Evolutionary conservation across 305 asterid genomes (phyloP).

Genomic region (Solanum aculeatissimum): DNA sequence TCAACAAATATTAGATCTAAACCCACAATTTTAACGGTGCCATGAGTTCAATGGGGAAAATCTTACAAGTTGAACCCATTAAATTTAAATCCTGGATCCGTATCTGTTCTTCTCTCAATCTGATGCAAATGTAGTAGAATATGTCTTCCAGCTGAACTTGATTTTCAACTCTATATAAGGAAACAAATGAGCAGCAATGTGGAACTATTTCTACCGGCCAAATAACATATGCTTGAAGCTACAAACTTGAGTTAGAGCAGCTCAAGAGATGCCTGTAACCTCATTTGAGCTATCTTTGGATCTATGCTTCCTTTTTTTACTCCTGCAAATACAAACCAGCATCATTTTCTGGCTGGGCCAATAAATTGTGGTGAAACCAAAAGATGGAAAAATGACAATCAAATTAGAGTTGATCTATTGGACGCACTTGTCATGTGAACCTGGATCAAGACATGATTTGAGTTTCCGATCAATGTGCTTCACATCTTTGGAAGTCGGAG

Average conservation of each 20-base stretch:
- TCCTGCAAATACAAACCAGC: slow-evolving; percentile 41
- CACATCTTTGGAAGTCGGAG: slow-evolving; percentile 66
- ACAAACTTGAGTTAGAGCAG: not conserved
- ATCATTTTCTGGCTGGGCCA: not conserved
- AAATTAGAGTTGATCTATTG: not conserved
- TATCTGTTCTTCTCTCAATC: not conserved
- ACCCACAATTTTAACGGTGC: not conserved
- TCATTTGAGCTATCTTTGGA: slow-evolving; percentile 53
- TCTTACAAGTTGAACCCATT: not conserved
- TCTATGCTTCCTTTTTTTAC: slow-evolving; percentile 88
- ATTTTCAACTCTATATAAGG: not conserved
- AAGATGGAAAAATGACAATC: not conserved
- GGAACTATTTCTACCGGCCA: not conserved
- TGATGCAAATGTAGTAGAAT: not conserved
- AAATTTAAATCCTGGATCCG: no score
- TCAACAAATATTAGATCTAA: not conserved
- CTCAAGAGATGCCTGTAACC: slow-evolving; percentile 29
- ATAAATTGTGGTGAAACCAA: not conserved
- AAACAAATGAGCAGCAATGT: not conserved
- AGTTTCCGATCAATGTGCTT: slow-evolving; percentile 95
- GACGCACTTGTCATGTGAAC: slow-evolving; percentile 75
- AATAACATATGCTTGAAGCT: not conserved
- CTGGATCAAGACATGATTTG: slow-evolving; percentile 82
- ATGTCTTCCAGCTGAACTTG: not conserved
- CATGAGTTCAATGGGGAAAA: not conserved